phyloP scores from a whole-genome alignment of 2,329 filamentous ascomycete species.

The Fusarium multiceps region DNA sequence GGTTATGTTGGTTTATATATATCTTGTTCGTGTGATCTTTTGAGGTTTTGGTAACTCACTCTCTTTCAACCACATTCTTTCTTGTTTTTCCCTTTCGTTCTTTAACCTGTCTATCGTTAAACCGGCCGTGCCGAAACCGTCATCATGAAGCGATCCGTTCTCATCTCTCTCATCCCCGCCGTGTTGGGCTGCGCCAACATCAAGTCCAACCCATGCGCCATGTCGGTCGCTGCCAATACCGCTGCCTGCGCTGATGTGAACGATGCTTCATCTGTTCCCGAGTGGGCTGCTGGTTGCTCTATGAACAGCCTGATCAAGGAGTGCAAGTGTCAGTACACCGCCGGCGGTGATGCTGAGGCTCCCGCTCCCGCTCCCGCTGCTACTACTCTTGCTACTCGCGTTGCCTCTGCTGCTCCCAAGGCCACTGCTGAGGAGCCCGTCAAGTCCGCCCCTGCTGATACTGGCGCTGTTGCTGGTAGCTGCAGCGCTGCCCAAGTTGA shows the following conservation, averaged over 20 bases:
- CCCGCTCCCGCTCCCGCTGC: conserved; percentile 4
- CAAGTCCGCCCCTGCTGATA: not conserved
- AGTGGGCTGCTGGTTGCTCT: conserved; percentile 47
- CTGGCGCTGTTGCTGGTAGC: conserved; percentile 14
- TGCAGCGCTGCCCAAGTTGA: conserved; percentile 35
- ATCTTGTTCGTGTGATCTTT: not conserved
- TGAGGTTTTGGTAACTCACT: not conserved
- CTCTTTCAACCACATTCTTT: conserved; percentile 17
- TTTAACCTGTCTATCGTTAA: conserved; percentile 21
- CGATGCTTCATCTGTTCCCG: conserved; percentile 44
- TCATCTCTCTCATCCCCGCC: conserved; percentile 40
- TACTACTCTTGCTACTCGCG: conserved; percentile 34
- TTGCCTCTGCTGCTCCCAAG: conserved; percentile 16
- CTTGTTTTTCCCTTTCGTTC: conserved; percentile 8
- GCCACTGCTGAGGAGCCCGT: not conserved
- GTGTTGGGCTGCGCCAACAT: conserved; percentile 40
- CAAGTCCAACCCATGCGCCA: conserved; percentile 33
- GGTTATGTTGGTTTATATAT: conserved; percentile 7
- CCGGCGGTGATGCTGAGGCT: conserved; percentile 30
- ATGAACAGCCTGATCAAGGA: conserved; percentile 49
- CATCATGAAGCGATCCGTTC: conserved; percentile 36
- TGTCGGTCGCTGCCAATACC: no score
- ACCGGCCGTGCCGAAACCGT: conserved; percentile 30
- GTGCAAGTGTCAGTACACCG: conserved; percentile 47
- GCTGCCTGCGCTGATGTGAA: conserved; percentile 26